Evolutionary conservation across 805 yeast species (phyloP), one percentile per base, ranked within the genome.

Genomic region (Candida hungchunana): DNA sequence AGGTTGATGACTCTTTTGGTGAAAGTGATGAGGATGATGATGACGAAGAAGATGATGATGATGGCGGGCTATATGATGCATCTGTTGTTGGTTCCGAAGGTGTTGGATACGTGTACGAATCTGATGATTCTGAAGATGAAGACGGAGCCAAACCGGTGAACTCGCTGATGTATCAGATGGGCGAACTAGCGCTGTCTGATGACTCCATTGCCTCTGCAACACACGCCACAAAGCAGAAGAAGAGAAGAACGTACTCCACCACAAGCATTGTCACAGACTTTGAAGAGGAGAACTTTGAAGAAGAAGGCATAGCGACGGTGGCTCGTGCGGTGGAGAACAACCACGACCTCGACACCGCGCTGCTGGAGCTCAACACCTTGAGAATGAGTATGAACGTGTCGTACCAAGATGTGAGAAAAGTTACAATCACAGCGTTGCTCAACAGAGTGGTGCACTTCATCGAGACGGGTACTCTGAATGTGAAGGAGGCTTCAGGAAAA

Each of bases 361-460:
- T 87, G 45, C 66, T 93, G 41, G 98, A 93, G 63, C 73, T 93
- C 51, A 90, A 90, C 58, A 93, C 98, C 0, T 70, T 93, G 54
- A 75, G 97, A 63, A 90, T 93, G 98, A 86, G 96, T 52, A 83
- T 89, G 93, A 87, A 93, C 58, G 98, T 88, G 13, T 75, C 93
- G 0, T 90, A 93, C 60, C 94, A 86, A 52, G 96, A 89, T 55
- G 97, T 93, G 11, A 75, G 97, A 56, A 61, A 66, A 20, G 95
- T 95, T 5, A 86, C 96, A 0, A 66, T 78, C 23, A 68, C 69
- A 25, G 93, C 97, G 0, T 66, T 93, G 52, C 51, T 87, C 29
- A 66, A 67, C 28, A 73, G 93, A 51, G 75, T 85, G 10, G 69
- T 76, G 34, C 86, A 86, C 47, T 81, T 83, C 50, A 75, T 88